Percentiles rank a stretch among this genome's conserved stretches.
Evolutionary conservation across 176 grass and related monocot species (phyloP).

Genomic region (Rhynchospora tenuis): DNA sequence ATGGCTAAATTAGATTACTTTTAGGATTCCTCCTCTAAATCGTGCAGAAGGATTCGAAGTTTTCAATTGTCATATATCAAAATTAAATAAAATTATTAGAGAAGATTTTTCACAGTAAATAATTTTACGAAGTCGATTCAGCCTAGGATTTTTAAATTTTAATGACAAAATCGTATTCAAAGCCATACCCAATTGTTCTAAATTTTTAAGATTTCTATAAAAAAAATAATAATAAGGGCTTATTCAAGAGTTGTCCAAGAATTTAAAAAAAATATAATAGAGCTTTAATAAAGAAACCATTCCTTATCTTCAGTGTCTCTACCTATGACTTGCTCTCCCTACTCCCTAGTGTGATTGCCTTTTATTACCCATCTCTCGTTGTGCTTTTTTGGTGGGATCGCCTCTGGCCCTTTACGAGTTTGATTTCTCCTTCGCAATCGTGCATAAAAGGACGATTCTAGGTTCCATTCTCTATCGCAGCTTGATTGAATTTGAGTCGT

Average conservation of each 20-base stretch:
- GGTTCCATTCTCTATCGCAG: background rate
- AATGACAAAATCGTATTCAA: no score
- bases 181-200: no score
- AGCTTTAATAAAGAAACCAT: background rate
- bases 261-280: background rate
- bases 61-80: no score
- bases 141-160: no score
- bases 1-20: no score
- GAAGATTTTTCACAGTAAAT: no score
- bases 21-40: no score
- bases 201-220: no score
- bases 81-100: no score
- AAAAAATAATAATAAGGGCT: background rate
- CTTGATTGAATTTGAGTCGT: background rate
- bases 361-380: slow-evolving; percentile 21
- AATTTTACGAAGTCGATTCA: no score
- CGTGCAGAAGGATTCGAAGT: no score
- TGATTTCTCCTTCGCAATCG: slow-evolving; percentile 1
- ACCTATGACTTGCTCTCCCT: background rate
- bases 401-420: background rate
- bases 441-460: slow-evolving; percentile 17
- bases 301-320: background rate
- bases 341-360: background rate
- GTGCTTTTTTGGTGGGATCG: slow-evolving; percentile 16
- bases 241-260: background rate